phyloP scores from a whole-genome alignment of 225 moss, liverwort and hornwort species.

The Rhytidiadelphus loreus region DNA sequence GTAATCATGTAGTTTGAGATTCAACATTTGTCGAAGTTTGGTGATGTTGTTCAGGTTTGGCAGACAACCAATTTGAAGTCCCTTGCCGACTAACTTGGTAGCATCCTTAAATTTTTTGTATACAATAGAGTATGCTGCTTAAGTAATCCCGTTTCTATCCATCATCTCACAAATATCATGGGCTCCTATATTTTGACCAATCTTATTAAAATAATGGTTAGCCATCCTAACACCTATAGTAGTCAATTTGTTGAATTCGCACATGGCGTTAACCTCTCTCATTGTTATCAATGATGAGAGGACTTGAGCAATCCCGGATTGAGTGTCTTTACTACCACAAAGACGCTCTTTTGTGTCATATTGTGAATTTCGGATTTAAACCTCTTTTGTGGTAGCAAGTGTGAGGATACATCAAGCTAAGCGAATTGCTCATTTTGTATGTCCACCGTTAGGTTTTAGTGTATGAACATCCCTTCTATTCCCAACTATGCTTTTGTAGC shows the following conservation, averaged over 20 bases:
- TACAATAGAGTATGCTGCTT: not conserved
- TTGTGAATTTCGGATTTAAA: not conserved
- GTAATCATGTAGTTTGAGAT: not conserved
- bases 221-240: no score
- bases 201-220: no score
- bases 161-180: no score
- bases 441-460: not conserved
- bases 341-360: no score
- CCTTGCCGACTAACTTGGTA: not conserved
- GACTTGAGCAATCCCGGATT: no score
- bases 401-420: not conserved
- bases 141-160: not conserved
- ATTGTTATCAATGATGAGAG: no score
- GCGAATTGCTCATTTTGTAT: not conserved
- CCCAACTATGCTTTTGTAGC: not conserved
- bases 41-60: not conserved
- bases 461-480: not conserved
- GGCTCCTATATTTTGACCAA: no score
- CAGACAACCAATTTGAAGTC: not conserved
- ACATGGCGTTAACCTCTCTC: no score
- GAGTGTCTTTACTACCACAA: no score
- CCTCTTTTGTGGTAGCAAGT: not conserved
- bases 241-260: no score
- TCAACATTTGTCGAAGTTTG: not conserved
- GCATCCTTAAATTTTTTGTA: not conserved